Base-by-base conservation (phyloP, 331 rosid species). In the Ulmus americana region DNA sequence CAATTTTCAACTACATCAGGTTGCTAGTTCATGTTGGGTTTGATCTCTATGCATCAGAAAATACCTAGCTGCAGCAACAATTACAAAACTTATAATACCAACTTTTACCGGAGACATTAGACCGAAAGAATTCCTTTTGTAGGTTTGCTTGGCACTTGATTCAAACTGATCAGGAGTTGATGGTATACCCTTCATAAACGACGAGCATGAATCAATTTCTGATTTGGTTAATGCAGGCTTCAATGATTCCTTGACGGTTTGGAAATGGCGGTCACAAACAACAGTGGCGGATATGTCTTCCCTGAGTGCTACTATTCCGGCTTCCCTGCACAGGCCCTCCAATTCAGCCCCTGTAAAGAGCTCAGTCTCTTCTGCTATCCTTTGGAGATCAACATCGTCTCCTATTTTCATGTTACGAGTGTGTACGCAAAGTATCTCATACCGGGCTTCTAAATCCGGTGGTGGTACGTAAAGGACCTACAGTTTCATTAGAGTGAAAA, bases 301-400 rank as follows among this genome's bases (percentile, higher is more conserved):
- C 71, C 95, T 79, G 57, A 94, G 74, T 64, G 95, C 97, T 59
- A 89, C 90, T 20, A 85, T 79, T 63, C 97, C 97, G 15, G 91
- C 95, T 83, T 87, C 97, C 77, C 68, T 79, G 74, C 98, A 94
- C 35, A 94, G 64, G 39, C 95, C 90, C 72, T 87, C 89, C 20
- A 94, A 79, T 71, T 94, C 98, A 6, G 97, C 97, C 20, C 98
- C 98, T 1, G 98, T 89, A 81, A 89, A 89, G 55, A 74, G 86
- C 57, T 94, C 95, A 0, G 97, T 85, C 18, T 83, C 84, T 79
- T 76, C 85, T 42, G 98, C 95, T 70, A 87, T 76, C 53, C 52
- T 61, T 70, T 75, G 70, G 59, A 92, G 90, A 81, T 89, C 74
- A 45, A 94, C 95, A 46, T 85, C 91, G 1, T 59, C 60, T 38